Percentiles rank a stretch among this genome's conserved stretches.
phyloP scores from a whole-genome alignment of 495 filamentous ascomycete species.

The Xylaria flabelliformis region DNA sequence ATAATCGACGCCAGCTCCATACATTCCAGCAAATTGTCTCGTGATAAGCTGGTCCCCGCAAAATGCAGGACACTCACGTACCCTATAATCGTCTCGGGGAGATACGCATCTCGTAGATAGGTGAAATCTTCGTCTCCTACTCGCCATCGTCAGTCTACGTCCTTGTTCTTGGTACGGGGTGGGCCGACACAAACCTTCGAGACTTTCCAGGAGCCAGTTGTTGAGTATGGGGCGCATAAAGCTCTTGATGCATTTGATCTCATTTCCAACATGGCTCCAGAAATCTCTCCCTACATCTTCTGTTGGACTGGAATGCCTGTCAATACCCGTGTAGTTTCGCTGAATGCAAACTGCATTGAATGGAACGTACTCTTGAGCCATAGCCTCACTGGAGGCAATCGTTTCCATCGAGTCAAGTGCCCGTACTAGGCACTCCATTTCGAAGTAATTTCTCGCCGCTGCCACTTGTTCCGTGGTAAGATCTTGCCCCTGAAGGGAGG shows the following conservation, averaged over 20 bases:
- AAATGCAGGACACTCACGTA: constrained; percentile 77
- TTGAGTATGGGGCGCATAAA: constrained; percentile 54
- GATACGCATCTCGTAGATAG: constrained; percentile 71
- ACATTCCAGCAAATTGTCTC: constrained; percentile 71
- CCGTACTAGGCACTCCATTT: constrained; percentile 73
- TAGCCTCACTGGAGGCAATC: constrained; percentile 51
- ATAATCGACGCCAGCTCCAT: constrained; percentile 78
- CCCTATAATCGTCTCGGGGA: constrained; percentile 83
- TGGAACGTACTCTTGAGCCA: constrained; percentile 50
- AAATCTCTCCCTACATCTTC: constrained; percentile 49
- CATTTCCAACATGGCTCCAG: constrained; percentile 47
- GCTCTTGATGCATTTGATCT: constrained; percentile 49
- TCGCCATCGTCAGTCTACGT: constrained; percentile 1
- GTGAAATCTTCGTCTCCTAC: constrained; percentile 51
- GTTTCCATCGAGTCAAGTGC: constrained; percentile 71
- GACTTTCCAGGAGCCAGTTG: constrained; percentile 49
- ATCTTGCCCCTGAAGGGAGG: constrained; percentile 43
- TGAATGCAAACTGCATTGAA: neutral
- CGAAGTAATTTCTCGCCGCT: constrained; percentile 68
- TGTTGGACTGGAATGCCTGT: constrained; percentile 31
- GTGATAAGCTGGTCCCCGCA: constrained; percentile 66
- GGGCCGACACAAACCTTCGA: constrained; percentile 41
- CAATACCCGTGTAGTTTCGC: constrained; percentile 11
- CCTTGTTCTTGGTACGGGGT: neutral
- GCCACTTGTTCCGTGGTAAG: constrained; percentile 47